Conservation (phyloP, 2,329 filamentous ascomycete genomes). For the Dryadomyces quercus-mongolicae region DNA sequence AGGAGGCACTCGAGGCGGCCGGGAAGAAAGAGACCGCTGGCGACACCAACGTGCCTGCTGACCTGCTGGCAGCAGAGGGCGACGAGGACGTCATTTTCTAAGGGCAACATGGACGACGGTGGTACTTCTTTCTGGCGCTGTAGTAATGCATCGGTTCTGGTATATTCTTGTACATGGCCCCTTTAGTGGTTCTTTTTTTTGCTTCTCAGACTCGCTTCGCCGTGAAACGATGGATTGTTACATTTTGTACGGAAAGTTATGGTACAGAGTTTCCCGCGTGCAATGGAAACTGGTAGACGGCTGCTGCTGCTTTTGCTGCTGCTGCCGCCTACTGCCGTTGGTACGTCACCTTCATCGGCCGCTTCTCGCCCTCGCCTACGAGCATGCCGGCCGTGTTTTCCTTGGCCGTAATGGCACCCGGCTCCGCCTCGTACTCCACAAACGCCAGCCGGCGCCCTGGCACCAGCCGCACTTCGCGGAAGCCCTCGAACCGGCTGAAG, state of each 20-base stretch:
- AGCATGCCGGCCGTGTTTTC: constrained; percentile 82
- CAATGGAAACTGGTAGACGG: constrained; percentile 8
- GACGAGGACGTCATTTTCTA: constrained; percentile 83
- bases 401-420: constrained; percentile 83
- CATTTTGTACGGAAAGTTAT: not conserved
- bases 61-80: constrained; percentile 63
- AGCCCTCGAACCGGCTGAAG: constrained; percentile 84
- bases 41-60: constrained; percentile 32
- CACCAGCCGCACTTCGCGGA: constrained; percentile 83
- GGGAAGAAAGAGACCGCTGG: constrained; percentile 11
- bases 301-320: too few relatives aligned
- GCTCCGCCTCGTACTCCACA: constrained; percentile 87
- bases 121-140: not conserved
- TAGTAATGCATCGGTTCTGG: not conserved
- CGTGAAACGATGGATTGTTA: too few relatives aligned
- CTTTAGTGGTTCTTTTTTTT: too few relatives aligned
- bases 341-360: constrained; percentile 89
- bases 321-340: constrained; percentile 58
- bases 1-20: constrained; percentile 35
- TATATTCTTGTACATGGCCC: too few relatives aligned
- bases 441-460: constrained; percentile 88
- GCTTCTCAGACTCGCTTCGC: too few relatives aligned
- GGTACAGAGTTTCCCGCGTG: constrained; percentile 5
- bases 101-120: not conserved
- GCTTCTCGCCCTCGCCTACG: constrained; percentile 45